Base-by-base conservation (phyloP, 2,329 filamentous ascomycete species). In the Colletotrichum musicola region DNA sequence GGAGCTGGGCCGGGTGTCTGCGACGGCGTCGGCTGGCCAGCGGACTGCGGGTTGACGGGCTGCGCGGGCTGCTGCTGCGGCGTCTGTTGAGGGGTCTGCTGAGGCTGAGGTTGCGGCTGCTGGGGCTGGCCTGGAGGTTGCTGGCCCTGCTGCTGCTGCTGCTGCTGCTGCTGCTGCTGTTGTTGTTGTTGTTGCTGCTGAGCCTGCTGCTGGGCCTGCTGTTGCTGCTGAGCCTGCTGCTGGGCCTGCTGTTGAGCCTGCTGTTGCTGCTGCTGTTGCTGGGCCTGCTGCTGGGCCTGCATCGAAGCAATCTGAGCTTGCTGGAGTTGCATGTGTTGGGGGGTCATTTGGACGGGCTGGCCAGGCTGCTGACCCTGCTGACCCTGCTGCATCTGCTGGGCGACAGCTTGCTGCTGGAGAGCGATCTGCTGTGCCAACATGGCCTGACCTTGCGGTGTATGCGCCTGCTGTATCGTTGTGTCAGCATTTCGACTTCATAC, bases 371-470 rank as follows among this genome's bases (percentile, higher is more conserved):
- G 81, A 5, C 75, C 81, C 66, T 77, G 81, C 66, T 81, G 80
- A 76, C 78, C 80, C 73, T 80, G 79, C 71, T 77, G 82, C 67
- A 78, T 79, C 69, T 76, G 77, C 62, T 77, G 74, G 10, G 66
- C 69, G 13, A 69, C 71, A 6, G 68, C 72, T 25, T 73, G 75
- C 64, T 85, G 83, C 67, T 85, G 83, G 46, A 85, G 75, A 12
- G 82, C 83, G 46, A 85, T 74, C 56, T 85, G 84, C 53, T 85
- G 84, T 4, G 81, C 83, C 70, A 87, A 76, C 66, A 86, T 77
- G 25, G 76, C 78, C 68, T 84, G 71, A 38, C 69, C 71, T 27
- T 75, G 73, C 18, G 69, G 72, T 27, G 71, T 71, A 38, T 73
- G 72, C 55, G 55, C 71, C 70, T 72, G 69, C 56, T 54, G 44